phyloP scores from a whole-genome alignment of 805 yeast species.

The Ogataea kodamae region DNA sequence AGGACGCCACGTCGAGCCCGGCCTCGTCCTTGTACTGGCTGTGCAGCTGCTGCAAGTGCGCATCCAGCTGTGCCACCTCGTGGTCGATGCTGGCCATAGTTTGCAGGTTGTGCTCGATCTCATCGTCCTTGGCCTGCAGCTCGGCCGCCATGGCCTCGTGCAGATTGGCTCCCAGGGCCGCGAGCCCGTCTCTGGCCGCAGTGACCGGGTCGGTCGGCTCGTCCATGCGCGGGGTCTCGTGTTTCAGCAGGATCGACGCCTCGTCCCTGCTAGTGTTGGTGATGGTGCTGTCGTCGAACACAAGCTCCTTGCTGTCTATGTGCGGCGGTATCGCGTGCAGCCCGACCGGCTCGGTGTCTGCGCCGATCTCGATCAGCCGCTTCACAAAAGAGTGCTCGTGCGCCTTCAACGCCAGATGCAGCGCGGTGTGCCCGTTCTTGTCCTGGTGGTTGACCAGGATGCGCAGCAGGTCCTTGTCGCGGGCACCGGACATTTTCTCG shows the following conservation, averaged over 20 bases:
- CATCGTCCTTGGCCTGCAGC: constrained; percentile 46
- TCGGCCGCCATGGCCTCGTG: constrained; percentile 26
- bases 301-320: constrained; percentile 40
- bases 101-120: constrained; percentile 44
- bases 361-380: constrained; percentile 45
- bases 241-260: constrained; percentile 6
- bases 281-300: constrained; percentile 33
- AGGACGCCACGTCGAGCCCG: constrained; percentile 26
- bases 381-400: constrained; percentile 45
- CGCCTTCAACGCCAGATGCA: constrained; percentile 69
- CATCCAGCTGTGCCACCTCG: constrained; percentile 34
- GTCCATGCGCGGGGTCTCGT: constrained; percentile 3
- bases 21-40: constrained; percentile 19
- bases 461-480: constrained; percentile 44
- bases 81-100: constrained; percentile 39
- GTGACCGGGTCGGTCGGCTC: constrained; percentile 18
- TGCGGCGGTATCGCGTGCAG: constrained; percentile 20
- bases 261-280: constrained; percentile 9
- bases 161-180: constrained; percentile 20
- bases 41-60: constrained; percentile 20
- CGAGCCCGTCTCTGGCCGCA: constrained; percentile 20
- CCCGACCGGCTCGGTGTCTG: constrained; percentile 33
- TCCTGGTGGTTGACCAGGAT: constrained; percentile 75
- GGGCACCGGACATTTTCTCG: constrained; percentile 20
- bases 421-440: constrained; percentile 77